Evolutionary conservation across 1,139 yeast genomes (phyloP).

Genomic region (Pichia sp.): DNA sequence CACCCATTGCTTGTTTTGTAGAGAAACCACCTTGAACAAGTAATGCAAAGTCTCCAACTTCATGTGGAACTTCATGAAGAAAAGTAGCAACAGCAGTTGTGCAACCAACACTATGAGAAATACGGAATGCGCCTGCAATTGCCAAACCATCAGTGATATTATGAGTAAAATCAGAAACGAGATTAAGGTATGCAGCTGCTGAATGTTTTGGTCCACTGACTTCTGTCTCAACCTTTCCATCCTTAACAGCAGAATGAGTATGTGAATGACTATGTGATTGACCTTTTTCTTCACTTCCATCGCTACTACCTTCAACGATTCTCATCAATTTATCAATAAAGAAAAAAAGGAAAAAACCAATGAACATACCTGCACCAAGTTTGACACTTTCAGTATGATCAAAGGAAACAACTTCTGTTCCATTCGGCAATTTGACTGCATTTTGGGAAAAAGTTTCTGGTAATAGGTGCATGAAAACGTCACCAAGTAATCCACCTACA

Average conservation of each 20-base stretch:
- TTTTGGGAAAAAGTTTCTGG: slow-evolving; percentile 59
- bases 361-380: slow-evolving; percentile 45
- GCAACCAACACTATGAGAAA: slow-evolving; percentile 49
- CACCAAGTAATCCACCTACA: slow-evolving; percentile 64
- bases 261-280: slow-evolving; percentile 17
- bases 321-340: slow-evolving; percentile 50
- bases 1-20: slow-evolving; percentile 51
- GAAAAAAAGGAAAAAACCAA: slow-evolving; percentile 51
- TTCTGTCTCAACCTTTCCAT: slow-evolving; percentile 9
- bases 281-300: slow-evolving; percentile 16
- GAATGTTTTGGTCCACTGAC: not conserved
- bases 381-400: slow-evolving; percentile 42
- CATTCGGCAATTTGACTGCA: slow-evolving; percentile 34
- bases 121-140: slow-evolving; percentile 57
- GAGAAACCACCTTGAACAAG: slow-evolving; percentile 58
- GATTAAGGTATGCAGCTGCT: slow-evolving; percentile 51
- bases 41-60: slow-evolving; percentile 66
- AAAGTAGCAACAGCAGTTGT: slow-evolving; percentile 59
- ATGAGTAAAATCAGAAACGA: slow-evolving; percentile 61
- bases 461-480: slow-evolving; percentile 54
- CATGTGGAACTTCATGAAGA: slow-evolving; percentile 71
- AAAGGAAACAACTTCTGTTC: slow-evolving; percentile 25
- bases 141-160: slow-evolving; percentile 68
- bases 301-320: slow-evolving; percentile 34
- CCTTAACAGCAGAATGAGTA: slow-evolving; percentile 31